A percentile compares a stretch with the other conserved stretches of the same genome.
These are phyloP conservation scores for Xylaria sp. DNA, from an alignment of 2,329 filamentous ascomycete genomes.

Conservation along the genomic window DNA sequence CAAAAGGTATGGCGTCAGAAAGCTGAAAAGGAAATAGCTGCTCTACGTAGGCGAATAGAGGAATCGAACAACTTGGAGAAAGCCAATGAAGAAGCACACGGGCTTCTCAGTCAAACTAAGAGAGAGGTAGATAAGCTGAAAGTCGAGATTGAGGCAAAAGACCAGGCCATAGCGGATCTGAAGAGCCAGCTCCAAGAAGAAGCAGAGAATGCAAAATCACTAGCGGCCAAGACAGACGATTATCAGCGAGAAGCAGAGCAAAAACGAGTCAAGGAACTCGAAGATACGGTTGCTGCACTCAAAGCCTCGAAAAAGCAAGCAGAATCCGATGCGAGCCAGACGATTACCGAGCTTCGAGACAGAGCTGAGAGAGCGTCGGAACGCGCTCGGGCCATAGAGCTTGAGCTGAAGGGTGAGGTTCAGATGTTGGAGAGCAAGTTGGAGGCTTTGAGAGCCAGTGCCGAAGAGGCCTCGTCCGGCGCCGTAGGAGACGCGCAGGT, in stretches of 20 bases:
- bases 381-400: constrained; percentile 73
- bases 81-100: constrained; percentile 56
- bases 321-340: constrained; percentile 38
- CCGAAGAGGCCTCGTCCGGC: constrained; percentile 89
- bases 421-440: constrained; percentile 87
- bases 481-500: constrained; percentile 84
- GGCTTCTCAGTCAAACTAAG: constrained; percentile 46
- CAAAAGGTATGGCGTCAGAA: constrained; percentile 70
- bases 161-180: constrained; percentile 73
- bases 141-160: constrained; percentile 71
- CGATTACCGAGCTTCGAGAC: constrained; percentile 75
- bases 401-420: constrained; percentile 83
- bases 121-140: constrained; percentile 67
- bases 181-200: constrained; percentile 76
- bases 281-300: constrained; percentile 71
- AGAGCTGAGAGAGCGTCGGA: constrained; percentile 79
- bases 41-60: constrained; percentile 60
- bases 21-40: constrained; percentile 61
- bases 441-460: constrained; percentile 84
- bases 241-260: constrained; percentile 76
- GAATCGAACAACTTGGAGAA: constrained; percentile 67
- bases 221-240: constrained; percentile 73
- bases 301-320: constrained; percentile 82
- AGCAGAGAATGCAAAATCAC: constrained; percentile 72
- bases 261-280: constrained; percentile 61